Conservation (phyloP, 495 filamentous ascomycete species). For the Penicillium lagena region DNA sequence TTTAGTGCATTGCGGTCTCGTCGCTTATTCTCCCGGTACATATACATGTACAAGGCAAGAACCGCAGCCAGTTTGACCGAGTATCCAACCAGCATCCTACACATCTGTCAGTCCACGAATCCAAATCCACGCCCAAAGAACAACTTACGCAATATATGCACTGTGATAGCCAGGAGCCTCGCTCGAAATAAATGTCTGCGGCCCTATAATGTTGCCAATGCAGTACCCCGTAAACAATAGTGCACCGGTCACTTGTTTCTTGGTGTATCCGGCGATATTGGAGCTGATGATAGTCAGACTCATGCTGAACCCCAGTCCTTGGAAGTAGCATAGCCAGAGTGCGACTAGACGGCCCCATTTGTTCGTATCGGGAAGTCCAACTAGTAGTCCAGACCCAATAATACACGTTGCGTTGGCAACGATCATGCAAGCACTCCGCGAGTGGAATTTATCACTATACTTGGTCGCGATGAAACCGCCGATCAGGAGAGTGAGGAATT, state of each 20-base stretch:
- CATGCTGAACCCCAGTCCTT: slow-evolving; percentile 39
- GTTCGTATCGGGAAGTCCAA: slow-evolving; percentile 40
- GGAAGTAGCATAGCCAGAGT: slow-evolving; percentile 51
- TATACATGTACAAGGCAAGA: slow-evolving; percentile 42
- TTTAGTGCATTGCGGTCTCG: slow-evolving; percentile 38
- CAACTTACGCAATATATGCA: slow-evolving; percentile 46
- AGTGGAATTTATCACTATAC: slow-evolving; percentile 24
- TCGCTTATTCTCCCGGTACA: slow-evolving; percentile 48
- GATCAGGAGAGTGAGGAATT: slow-evolving; percentile 29
- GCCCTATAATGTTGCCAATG: slow-evolving; percentile 40
- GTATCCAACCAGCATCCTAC: slow-evolving; percentile 47
- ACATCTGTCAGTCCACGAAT: not conserved
- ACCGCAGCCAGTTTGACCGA: slow-evolving; percentile 42
- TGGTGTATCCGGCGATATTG: slow-evolving; percentile 51
- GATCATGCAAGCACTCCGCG: slow-evolving; percentile 24
- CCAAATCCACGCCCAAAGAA: not conserved
- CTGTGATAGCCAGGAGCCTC: slow-evolving; percentile 48
- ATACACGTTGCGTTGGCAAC: slow-evolving; percentile 47
- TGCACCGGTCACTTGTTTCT: slow-evolving; percentile 48
- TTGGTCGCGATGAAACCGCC: slow-evolving; percentile 35
- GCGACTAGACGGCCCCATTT: slow-evolving; percentile 50
- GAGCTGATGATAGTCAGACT: slow-evolving; percentile 37
- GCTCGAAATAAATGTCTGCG: slow-evolving; percentile 46
- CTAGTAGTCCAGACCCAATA: slow-evolving; percentile 49
- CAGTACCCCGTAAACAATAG: slow-evolving; percentile 39